Base-by-base conservation (phyloP, 2,329 filamentous ascomycete species). In the Clarireedia paspali region DNA sequence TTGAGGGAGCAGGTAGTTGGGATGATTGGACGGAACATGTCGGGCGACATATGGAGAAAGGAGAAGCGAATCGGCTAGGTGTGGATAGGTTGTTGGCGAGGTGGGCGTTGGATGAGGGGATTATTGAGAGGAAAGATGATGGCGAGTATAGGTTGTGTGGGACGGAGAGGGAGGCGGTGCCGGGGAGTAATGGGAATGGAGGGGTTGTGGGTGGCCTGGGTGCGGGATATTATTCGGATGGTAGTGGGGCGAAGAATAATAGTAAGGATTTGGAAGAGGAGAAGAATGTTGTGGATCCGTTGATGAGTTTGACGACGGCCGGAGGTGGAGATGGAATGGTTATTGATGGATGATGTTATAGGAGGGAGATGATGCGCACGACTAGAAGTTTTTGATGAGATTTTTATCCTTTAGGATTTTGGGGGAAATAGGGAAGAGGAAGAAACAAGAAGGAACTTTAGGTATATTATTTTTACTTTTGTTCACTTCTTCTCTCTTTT, bases 11-110 rank as follows among this genome's bases (percentile, higher is more conserved):
- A 1, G 80, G 79, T 2, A 87, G 86, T 7, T 96, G 92, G 92
- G 89, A 96, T 56, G 84, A 90, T 63, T 88, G 91, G 73, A 94
- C 94, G 58, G 92, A 97, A 69, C 92, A 97, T 69, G 86, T 96
- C 0, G 91, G 91, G 1, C 79, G 87, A 47, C 92, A 97, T 69
- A 87, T 95, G 76, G 91, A 96, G 70, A 85, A 85, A 61, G 81
- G 81, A 6, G 82, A 86, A 59, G 82, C 79, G 3, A 72, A 74
- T 24, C 70, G 74, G 24, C 72, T 86, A 17, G 80, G 77, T 0
- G 80, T 85, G 5, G 83, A 86, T 61, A 69, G 70, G 1, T 68
- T 83, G 40, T 69, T 87, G 45, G 77, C 80, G 0, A 73, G 79
- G 56, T 87, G 83, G 82, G 82, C 83, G 4, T 70, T 85, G 20